Conservation (phyloP, 352 stramenopile genomes). For the Phytophthora pini region DNA sequence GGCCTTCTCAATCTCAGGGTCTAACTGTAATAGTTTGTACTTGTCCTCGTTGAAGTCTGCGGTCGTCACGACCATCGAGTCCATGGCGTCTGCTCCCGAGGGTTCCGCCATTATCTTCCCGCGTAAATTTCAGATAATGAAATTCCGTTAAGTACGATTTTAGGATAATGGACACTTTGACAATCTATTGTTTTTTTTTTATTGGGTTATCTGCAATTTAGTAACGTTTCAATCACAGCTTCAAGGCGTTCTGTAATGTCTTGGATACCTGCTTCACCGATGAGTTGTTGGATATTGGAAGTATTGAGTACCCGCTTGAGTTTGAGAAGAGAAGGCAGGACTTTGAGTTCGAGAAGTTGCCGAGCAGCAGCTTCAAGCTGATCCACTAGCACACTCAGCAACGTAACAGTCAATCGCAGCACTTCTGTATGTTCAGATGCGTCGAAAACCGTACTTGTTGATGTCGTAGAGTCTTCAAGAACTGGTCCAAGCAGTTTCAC, state of each 20-base stretch:
- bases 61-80: constrained; percentile 59
- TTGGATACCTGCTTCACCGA: constrained; percentile 26
- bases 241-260: constrained; percentile 47
- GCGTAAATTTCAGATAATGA: constrained; percentile 9
- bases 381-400: constrained; percentile 57
- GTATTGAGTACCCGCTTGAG: constrained; percentile 43
- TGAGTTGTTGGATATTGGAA: constrained; percentile 11
- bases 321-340: constrained; percentile 37
- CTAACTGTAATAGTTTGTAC: constrained; percentile 71
- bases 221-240: constrained; percentile 39
- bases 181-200: neutral
- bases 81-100: constrained; percentile 11
- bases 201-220: constrained; percentile 27
- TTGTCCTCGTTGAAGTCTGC: constrained; percentile 59
- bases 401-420: constrained; percentile 56
- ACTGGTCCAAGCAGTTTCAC: constrained; percentile 31
- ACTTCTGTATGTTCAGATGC: constrained; percentile 62
- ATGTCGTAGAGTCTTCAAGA: constrained; percentile 3
- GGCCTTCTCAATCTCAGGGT: constrained; percentile 64
- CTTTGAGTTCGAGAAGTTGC: constrained; percentile 52
- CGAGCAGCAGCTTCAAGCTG: constrained; percentile 42
- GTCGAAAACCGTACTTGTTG: constrained; percentile 21
- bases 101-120: constrained; percentile 34
- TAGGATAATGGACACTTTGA: neutral
- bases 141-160: constrained; percentile 27